Base-by-base conservation (phyloP, 352 stramenopile genomes). In the Peronospora farinosa region DNA sequence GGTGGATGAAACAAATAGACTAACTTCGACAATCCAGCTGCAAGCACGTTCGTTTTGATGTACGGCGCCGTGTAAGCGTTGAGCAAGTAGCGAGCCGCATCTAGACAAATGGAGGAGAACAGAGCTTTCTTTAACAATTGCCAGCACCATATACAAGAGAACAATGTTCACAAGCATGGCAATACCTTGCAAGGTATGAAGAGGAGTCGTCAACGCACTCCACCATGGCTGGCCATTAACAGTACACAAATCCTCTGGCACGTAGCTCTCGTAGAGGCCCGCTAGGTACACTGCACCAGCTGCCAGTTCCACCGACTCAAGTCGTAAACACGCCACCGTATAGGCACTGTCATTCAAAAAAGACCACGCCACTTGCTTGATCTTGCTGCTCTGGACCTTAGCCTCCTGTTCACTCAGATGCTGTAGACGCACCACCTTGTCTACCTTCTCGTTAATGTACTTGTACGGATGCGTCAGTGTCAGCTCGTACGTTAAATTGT, bases 271-370 rank as follows among this genome's bases (percentile, higher is more conserved):
- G 55, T 92, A 89, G 25, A 92, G 63, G 19, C 85, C 78, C 0
- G 85, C 84, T 51, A 94, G 51, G 41, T 93, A 91, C 37, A 94
- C 85, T 5, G 81, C 80, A 52, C 76, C 85, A 39, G 82, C 78
- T 27, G 83, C 85, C 13, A 94, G 54, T 25, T 91, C 70, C 25
- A 67, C 45, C 13, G 85, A 69, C 28, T 89, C 74, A 1, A 84
- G 64, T 17, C 80, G 75, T 47, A 95, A 69, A 61, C 85, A 95
- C 49, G 87, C 74, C 41, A 77, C 58, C 15, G 85, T 95, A 62
- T 90, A 92, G 27, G 83, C 79, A 50, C 78, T 89, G 57, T 95
- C 85, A 54, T 95, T 95, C 30, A 95, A 56, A 48, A 95, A 93
- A 40, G 76, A 93, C 85, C 85, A 95, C 0, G 83, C 76, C 23